Conservation (phyloP, 495 filamentous ascomycete species). For the Parmelia sp. region DNA sequence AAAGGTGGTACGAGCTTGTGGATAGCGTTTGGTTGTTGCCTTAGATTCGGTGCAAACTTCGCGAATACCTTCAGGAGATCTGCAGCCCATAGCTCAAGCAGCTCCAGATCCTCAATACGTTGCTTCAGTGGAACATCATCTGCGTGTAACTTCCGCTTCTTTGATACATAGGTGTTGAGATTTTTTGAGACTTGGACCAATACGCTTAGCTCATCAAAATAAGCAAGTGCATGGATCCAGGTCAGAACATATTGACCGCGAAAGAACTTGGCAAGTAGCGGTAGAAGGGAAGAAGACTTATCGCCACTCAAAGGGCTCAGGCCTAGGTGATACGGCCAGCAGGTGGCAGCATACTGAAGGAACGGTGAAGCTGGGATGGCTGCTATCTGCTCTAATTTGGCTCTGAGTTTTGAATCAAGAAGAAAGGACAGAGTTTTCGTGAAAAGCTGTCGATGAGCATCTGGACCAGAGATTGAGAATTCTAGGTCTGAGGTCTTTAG, state of each 20-base stretch:
- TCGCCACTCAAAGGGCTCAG: not conserved
- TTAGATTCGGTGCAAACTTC: conserved; percentile 33
- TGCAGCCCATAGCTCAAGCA: conserved; percentile 36
- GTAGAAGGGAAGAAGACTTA: not conserved
- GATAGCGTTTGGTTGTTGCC: conserved; percentile 31
- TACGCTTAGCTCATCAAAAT: conserved; percentile 12
- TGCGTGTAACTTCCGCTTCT: conserved; percentile 16
- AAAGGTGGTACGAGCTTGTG: conserved; percentile 35
- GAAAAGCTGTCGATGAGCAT: conserved; percentile 16
- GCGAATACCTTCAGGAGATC: conserved; percentile 38
- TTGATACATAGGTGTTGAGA: conserved; percentile 13
- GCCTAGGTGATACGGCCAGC: conserved; percentile 20
- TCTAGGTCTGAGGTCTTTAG: conserved; percentile 12
- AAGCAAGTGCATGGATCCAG: conserved; percentile 28
- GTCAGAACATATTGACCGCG: conserved; percentile 20
- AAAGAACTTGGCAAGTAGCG: conserved; percentile 22
- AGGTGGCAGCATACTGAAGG: conserved; percentile 14
- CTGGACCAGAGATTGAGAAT: conserved; percentile 10
- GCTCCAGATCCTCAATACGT: conserved; percentile 21
- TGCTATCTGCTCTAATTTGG: not conserved
- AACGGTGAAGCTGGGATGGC: conserved; percentile 2
- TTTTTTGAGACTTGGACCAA: conserved; percentile 21
- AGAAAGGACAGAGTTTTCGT: conserved; percentile 15
- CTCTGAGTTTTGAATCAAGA: conserved; percentile 8
- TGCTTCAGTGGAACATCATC: conserved; percentile 15